These are phyloP conservation scores for Trametes maxima DNA, from an alignment of 768 basidiomycete genomes.

Conservation along the genomic window DNA sequence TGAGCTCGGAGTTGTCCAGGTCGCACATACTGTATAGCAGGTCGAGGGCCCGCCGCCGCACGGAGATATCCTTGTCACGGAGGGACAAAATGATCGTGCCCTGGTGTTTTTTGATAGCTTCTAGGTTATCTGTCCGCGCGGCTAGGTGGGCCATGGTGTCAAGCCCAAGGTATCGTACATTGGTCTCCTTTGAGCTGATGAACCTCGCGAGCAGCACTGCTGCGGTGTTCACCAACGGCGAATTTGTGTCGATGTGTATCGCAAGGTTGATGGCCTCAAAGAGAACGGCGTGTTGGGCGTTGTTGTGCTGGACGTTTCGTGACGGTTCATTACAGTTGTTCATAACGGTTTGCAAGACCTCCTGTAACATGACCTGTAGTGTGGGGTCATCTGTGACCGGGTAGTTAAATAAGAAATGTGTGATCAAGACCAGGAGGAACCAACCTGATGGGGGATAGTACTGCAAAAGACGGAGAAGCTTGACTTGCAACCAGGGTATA, in stretches of 20 bases:
- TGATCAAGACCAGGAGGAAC: constrained; percentile 25
- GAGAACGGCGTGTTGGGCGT: constrained; percentile 96
- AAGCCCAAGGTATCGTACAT: constrained; percentile 94
- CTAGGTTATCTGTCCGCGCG: constrained; percentile 87
- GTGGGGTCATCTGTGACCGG: constrained; percentile 75
- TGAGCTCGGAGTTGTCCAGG: constrained; percentile 91
- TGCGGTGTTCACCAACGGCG: constrained; percentile 84
- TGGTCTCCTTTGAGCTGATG: constrained; percentile 97
- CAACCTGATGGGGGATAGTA: constrained; percentile 94
- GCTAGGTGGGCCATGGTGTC: constrained; percentile 99
- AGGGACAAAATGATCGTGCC: constrained; percentile 92
- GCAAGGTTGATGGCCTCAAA: constrained; percentile 97
- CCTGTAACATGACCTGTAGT: constrained; percentile 71
- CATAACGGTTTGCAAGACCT: constrained; percentile 89
- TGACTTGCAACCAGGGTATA: constrained; percentile 97
- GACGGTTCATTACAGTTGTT: constrained; percentile 89
- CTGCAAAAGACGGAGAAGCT: constrained; percentile 88
- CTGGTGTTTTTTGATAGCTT: constrained; percentile 93
- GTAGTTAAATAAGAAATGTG: constrained; percentile 1
- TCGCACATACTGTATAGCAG: constrained; percentile 99
- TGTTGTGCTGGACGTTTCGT: constrained; percentile 96
- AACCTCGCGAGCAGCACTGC: constrained; percentile 92
- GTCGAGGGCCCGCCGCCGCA: constrained; percentile 91
- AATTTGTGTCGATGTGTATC: constrained; percentile 93
- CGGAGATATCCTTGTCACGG: constrained; percentile 96